Base-by-base conservation (phyloP, 306 rosid species). In the Nissolia schottii region DNA sequence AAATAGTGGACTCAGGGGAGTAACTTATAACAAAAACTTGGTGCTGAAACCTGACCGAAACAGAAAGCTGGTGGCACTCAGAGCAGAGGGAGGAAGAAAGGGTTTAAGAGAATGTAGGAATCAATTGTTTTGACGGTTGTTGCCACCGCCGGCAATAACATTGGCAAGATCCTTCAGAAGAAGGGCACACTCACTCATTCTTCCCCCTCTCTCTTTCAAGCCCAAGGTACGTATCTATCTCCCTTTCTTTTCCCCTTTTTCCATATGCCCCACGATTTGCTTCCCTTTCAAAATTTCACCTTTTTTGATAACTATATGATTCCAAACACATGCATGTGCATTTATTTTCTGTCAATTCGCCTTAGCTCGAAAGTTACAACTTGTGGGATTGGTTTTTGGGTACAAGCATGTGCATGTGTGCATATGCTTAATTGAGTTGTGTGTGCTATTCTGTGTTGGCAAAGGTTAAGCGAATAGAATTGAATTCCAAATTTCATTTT, bases 91-190 rank as follows among this genome's bases (percentile, higher is more conserved):
- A 57, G 40, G 64, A 37, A 49, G 75, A 56, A 48, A 49, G 70
- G 48, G 10, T 45, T 9, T 31, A 29, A 23, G 15, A 16, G 35
- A 25, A 92, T 92, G 97, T 92, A 96, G 98, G 96, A 92, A 76
- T 85, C 96, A 74, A 81, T 92, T 46, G 67, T 83, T 41, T 66
- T 92, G 55, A 92, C 97, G 69, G 82, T 92, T 72, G 87, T 81
- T 64, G 97, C 97, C 40, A 88, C 96, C 48, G 97, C 97, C 86
- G 97, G 96, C 50, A 92, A 92, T 79, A 92, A 92, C 75, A 89
- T 92, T 87, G 97, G 97, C 14, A 92, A 92, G 74, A 77, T 92
- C 51, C 89, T 92, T 53, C 97, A 92, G 85, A 92, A 92, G 86
- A 92, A 92, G 82, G 97, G 96, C 87, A 87, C 94, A 13, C 74